Conservation (phyloP, 2,329 filamentous ascomycete species). For the Colletotrichum sp. region DNA sequence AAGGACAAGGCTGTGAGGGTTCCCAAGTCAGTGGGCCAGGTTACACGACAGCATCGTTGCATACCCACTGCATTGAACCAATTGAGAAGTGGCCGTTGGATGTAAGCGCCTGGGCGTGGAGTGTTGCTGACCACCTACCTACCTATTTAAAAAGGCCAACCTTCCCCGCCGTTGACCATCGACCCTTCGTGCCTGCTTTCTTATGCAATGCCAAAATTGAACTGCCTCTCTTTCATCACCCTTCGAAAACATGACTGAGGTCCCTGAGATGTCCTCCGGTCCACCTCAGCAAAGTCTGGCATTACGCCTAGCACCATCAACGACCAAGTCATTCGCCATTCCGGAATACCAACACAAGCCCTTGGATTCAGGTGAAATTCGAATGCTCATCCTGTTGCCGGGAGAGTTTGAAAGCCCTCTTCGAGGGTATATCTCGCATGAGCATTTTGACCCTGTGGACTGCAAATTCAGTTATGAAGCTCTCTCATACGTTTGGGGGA, state of each 20-base stretch:
- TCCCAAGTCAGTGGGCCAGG: rapidly evolving
- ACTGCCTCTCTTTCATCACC: background rate
- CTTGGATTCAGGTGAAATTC: background rate
- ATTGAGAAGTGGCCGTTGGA: background rate
- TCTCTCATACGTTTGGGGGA: background rate
- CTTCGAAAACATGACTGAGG: rapidly evolving
- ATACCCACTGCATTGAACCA: rapidly evolving
- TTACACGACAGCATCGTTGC: rapidly evolving
- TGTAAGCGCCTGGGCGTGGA: background rate
- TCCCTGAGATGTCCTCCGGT: background rate
- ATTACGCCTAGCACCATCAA: background rate
- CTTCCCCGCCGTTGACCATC: background rate
- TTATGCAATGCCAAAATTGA: rapidly evolving
- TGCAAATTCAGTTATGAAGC: background rate
- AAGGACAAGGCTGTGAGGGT: background rate
- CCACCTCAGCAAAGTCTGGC: background rate
- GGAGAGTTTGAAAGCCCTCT: rapidly evolving
- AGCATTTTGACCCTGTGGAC: rapidly evolving
- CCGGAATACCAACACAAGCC: background rate
- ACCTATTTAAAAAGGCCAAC: background rate
- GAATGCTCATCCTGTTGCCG: background rate
- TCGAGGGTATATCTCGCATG: rapidly evolving
- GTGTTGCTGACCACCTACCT: background rate
- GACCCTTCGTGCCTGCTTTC: background rate
- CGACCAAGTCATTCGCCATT: too few relatives aligned